phyloP scores from a whole-genome alignment of 2,329 filamentous ascomycete species.

The Teratosphaeria gauchensis region DNA sequence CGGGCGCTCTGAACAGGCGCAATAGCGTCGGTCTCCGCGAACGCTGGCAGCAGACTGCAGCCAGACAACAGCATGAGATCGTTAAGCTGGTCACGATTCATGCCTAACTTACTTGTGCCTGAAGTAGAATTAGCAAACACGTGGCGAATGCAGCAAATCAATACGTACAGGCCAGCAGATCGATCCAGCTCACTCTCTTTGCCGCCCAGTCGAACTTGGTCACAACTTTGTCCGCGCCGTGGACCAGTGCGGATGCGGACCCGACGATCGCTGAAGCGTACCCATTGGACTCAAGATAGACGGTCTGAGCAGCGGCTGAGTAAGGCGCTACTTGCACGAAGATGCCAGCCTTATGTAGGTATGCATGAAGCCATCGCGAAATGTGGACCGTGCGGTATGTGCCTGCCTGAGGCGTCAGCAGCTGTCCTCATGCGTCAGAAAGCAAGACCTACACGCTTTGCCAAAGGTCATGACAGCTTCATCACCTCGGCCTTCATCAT shows the following conservation, averaged over 20 bases:
- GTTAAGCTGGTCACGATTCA: constrained; percentile 62
- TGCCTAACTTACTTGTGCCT: constrained; percentile 53
- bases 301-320: constrained; percentile 73
- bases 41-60: constrained; percentile 62
- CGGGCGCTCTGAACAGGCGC: constrained; percentile 64
- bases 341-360: constrained; percentile 58
- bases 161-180: constrained; percentile 36
- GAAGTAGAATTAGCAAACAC: background rate
- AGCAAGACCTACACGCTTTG: constrained; percentile 53
- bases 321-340: constrained; percentile 79
- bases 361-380: constrained; percentile 64
- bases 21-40: constrained; percentile 52
- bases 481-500: constrained; percentile 69
- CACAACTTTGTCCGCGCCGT: constrained; percentile 69
- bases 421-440: background rate
- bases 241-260: constrained; percentile 74
- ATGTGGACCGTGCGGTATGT: constrained; percentile 63
- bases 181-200: constrained; percentile 58
- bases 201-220: constrained; percentile 57
- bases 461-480: constrained; percentile 82
- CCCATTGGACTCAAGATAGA: constrained; percentile 64
- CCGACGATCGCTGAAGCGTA: constrained; percentile 71
- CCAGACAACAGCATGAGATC: constrained; percentile 49
- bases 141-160: background rate
- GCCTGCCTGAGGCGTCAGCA: constrained; percentile 38